A percentile compares a stretch with the other conserved stretches of the same genome.
phyloP scores from a whole-genome alignment of 176 grass and related monocot species.

The Zea mays region DNA sequence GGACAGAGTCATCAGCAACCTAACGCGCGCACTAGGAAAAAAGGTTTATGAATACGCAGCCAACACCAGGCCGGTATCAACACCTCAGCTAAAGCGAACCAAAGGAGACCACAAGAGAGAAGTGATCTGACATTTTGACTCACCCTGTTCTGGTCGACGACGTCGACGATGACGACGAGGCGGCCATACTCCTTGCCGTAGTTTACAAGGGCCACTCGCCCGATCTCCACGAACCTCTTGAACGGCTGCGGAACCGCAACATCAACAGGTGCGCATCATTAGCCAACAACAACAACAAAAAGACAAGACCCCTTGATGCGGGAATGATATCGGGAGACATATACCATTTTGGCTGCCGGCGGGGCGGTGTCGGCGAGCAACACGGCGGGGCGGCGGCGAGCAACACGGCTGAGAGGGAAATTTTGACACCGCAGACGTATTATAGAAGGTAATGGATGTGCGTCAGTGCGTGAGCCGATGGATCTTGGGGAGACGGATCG shows the following conservation, averaged over 20 bases:
- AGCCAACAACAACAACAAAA: neutral
- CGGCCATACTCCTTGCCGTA: constrained; percentile 87
- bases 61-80: too few relatives aligned
- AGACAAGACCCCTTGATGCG: neutral
- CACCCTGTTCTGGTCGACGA: constrained; percentile 83
- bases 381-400: neutral
- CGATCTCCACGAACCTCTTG: constrained; percentile 94
- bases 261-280: neutral
- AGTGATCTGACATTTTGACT: neutral
- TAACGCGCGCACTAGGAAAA: neutral
- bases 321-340: neutral
- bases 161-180: constrained; percentile 87
- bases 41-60: too few relatives aligned
- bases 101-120: neutral
- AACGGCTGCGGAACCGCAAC: constrained; percentile 45
- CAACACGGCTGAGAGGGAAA: neutral
- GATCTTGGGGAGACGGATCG: neutral
- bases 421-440: constrained; percentile 24
- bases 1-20: neutral
- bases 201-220: constrained; percentile 78
- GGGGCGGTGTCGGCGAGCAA: neutral
- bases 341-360: constrained; percentile 57
- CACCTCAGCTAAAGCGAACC: neutral
- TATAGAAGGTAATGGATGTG: neutral
- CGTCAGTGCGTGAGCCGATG: constrained; percentile 15